Percentiles rank a stretch among this genome's conserved stretches.
Conservation (phyloP, 805 yeast species). For the Metschnikowia borealis region DNA sequence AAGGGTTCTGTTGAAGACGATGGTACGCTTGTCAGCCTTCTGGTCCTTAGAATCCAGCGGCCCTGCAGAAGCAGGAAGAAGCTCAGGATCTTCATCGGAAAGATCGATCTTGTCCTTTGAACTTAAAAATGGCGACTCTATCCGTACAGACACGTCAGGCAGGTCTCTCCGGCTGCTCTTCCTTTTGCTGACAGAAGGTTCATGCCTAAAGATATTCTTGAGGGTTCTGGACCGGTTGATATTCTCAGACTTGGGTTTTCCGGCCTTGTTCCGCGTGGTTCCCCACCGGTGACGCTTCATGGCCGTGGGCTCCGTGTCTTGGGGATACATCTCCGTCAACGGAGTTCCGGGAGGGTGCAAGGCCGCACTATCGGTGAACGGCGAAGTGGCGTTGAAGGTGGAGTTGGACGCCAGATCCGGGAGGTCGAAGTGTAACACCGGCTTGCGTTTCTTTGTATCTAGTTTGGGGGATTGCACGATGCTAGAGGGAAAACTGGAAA, state of each 20-base stretch:
- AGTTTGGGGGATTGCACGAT: slow-evolving; percentile 19
- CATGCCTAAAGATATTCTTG: slow-evolving; percentile 33
- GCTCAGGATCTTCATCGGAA: slow-evolving; percentile 20
- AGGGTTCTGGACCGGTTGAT: slow-evolving; percentile 59
- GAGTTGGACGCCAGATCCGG: slow-evolving; percentile 17
- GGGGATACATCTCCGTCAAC: slow-evolving; percentile 10
- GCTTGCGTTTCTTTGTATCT: slow-evolving; percentile 16
- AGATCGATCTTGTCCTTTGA: slow-evolving; percentile 6
- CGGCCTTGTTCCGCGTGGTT: slow-evolving; percentile 73
- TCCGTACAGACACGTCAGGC: slow-evolving; percentile 9
- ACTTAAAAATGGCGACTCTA: background rate
- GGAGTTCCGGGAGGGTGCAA: slow-evolving; percentile 13
- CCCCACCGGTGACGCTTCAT: slow-evolving; percentile 89
- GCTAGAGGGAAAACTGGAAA: slow-evolving; percentile 5
- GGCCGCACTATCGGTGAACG: slow-evolving; percentile 25
- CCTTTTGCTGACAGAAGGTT: slow-evolving; percentile 14
- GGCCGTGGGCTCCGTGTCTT: slow-evolving; percentile 30
- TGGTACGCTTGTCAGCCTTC: slow-evolving; percentile 11
- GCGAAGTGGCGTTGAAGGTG: slow-evolving; percentile 20
- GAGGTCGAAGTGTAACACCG: slow-evolving; percentile 29
- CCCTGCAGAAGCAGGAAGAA: background rate
- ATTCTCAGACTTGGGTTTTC: slow-evolving; percentile 49
- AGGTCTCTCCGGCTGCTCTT: slow-evolving; percentile 6
- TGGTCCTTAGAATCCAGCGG: slow-evolving; percentile 29
- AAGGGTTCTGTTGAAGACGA: slow-evolving; percentile 49